A percentile compares a stretch with the other conserved stretches of the same genome.
phyloP scores from a whole-genome alignment of 352 stramenopile species.

The Pythium biforme region DNA sequence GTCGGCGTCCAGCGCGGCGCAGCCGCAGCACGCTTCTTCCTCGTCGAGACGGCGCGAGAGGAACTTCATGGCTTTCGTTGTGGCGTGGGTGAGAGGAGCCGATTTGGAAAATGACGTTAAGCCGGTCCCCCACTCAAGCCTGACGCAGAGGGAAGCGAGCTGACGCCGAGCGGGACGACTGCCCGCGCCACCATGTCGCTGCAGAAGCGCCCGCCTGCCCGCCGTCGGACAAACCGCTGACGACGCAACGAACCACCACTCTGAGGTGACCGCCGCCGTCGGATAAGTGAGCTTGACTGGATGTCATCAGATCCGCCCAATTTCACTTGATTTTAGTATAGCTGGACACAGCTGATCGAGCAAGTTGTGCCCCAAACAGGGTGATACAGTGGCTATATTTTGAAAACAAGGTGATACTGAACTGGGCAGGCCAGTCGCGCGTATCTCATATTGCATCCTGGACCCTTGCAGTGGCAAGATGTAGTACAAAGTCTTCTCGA shows the following conservation, averaged over 20 bases:
- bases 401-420: background rate
- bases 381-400: background rate
- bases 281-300: background rate
- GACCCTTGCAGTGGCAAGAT: too few relatives aligned
- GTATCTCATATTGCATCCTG: too few relatives aligned
- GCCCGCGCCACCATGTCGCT: background rate
- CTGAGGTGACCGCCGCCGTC: background rate
- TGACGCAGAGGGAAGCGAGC: background rate
- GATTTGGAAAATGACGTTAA: too few relatives aligned
- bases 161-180: background rate
- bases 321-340: background rate
- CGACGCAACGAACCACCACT: background rate
- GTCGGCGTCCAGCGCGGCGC: constrained; percentile 29
- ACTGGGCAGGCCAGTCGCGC: too few relatives aligned
- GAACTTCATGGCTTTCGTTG: background rate
- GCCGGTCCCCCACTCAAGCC: too few relatives aligned
- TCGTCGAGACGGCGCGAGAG: background rate
- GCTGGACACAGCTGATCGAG: background rate
- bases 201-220: too few relatives aligned
- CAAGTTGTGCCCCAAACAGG: background rate
- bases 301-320: background rate
- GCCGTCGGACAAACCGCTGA: background rate
- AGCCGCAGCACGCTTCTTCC: constrained; percentile 41
- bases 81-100: background rate
- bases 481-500: too few relatives aligned